Evolutionary conservation across 2,329 filamentous ascomycete species (phyloP).

Genomic region (Claviceps maximensis): DNA sequence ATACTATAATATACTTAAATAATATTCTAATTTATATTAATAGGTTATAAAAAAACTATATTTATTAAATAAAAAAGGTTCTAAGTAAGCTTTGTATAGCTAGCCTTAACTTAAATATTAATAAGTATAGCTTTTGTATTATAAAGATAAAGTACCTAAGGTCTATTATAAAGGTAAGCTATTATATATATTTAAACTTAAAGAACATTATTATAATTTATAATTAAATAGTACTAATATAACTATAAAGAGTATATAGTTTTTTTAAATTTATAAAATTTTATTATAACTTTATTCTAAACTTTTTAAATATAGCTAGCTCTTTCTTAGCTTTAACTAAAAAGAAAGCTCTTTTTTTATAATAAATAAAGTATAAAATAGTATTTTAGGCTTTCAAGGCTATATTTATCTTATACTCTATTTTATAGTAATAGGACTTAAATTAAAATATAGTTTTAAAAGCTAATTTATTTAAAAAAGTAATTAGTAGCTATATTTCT

Average conservation of each 20-base stretch:
- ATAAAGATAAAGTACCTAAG: neutral
- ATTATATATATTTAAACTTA: neutral
- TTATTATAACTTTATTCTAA: neutral
- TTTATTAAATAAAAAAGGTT: neutral
- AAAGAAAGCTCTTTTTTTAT: neutral
- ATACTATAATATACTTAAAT: neutral
- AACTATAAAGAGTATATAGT: neutral
- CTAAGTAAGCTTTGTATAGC: neutral
- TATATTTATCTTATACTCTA: neutral
- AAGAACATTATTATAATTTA: no score
- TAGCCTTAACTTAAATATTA: neutral
- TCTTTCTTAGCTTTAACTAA: no score
- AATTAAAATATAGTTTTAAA: neutral
- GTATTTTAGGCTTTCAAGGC: neutral
- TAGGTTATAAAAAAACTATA: neutral
- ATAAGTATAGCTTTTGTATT: neutral
- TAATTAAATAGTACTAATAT: neutral
- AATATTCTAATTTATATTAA: neutral
- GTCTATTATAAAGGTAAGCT: neutral
- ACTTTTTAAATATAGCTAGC: neutral
- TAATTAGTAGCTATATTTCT: neutral
- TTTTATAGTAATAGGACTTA: neutral
- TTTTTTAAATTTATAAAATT: neutral
- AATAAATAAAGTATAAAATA: neutral
- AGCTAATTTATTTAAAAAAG: neutral